Percentiles rank a stretch among this genome's conserved stretches.
Conservation (phyloP, 345 rosid species). For the Linum usitatissimum region DNA sequence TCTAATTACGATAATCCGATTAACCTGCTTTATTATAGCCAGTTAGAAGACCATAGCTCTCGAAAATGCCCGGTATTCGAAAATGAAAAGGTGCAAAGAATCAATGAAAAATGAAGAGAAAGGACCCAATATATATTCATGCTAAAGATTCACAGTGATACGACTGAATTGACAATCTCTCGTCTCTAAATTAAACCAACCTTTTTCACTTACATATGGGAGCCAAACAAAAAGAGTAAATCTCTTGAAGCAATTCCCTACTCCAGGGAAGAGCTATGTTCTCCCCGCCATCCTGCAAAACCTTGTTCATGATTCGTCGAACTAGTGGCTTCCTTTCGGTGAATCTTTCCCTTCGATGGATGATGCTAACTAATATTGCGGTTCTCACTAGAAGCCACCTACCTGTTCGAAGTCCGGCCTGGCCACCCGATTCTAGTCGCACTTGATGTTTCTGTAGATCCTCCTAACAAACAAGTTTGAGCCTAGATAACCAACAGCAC, state of each 20-base stretch:
- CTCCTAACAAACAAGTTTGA: slow-evolving; percentile 88
- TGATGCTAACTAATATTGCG: not conserved
- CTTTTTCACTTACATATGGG: not conserved
- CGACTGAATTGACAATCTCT: not conserved
- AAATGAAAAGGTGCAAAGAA: too few species aligned
- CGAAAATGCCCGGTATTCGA: too few species aligned
- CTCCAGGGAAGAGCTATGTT: not conserved
- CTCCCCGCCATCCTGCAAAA: not conserved
- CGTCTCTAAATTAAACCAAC: not conserved
- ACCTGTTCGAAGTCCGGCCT: not conserved
- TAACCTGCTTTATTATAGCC: too few species aligned
- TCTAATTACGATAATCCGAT: too few species aligned
- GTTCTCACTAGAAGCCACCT: not conserved
- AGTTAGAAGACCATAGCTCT: too few species aligned
- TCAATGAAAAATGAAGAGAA: not conserved
- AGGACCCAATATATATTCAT: not conserved
- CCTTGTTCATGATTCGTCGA: not conserved
- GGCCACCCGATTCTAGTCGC: slow-evolving; percentile 40
- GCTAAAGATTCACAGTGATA: not conserved
- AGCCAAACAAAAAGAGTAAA: not conserved
- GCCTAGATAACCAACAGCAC: slow-evolving; percentile 90
- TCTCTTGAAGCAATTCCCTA: not conserved
- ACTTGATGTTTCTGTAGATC: slow-evolving; percentile 95
- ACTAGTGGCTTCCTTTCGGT: not conserved
- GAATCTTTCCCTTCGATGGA: not conserved